Evolutionary conservation across 805 yeast genomes (phyloP), one percentile per base, ranked within the genome.

Genomic region (Teunomyces stri): DNA sequence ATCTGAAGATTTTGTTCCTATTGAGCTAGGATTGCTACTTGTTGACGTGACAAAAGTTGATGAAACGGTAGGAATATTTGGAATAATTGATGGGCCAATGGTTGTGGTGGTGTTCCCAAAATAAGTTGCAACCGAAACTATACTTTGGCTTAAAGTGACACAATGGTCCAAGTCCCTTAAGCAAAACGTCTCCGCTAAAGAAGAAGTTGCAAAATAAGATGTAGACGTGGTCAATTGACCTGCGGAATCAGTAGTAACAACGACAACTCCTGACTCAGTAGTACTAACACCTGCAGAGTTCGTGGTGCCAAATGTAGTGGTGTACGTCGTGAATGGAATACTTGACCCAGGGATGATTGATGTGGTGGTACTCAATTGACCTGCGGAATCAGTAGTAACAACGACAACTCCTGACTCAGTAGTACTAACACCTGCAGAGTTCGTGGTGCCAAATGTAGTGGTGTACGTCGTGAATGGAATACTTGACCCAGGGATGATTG

Each of bases 391-490:
- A 9, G 59, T 50, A 12, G 57, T 52, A 13, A 50, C 56, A 43
- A 52, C 41, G 25, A 53, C 57, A 15, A 42, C 56, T 29, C 56
- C 60, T n/a, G 58, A 48, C n/a, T 51, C 56, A 9, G 63, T 59
- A 1, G 50, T 28, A 0, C 41, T 27, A 21, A 44, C 12, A 6
- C 60, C 60, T 46, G 42, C 51, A 5, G 51, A 20, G 38, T 48
- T 44, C 13, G 59, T 51, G 13, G 53, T 48, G 13, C 47, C 43
- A 39, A 51, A 47, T 15, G 58, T 55, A 7, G 61, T 55, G 38
- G 59, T 55, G 52, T 50, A 57, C n/a, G 47, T 51, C 3, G 45
- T 40, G 53, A 43, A 9, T n/a, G 46, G 29, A 11, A 7, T 13
- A 16, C 30, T 16, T 12, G 33, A n/a, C 5, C 11, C 39, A 7